Percentiles rank a stretch among this genome's conserved stretches.
phyloP scores from a whole-genome alignment of 2,329 filamentous ascomycete species.

The Penicillium griseofulvum region DNA sequence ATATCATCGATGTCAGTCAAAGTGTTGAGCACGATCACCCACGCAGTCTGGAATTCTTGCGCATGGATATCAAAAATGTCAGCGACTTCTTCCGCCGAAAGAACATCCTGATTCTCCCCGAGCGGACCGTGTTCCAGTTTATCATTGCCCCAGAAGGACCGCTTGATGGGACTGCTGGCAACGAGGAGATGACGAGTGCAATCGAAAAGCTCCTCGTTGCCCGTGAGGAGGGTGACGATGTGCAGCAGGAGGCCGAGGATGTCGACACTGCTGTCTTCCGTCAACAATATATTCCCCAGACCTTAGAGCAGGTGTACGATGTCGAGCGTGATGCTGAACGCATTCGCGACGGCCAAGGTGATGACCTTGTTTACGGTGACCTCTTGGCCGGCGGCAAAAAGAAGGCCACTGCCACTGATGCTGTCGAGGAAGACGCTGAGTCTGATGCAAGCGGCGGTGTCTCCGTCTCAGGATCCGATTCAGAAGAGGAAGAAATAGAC shows the following conservation, averaged over 20 bases:
- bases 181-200: slow-evolving; percentile 58
- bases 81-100: slow-evolving; percentile 88
- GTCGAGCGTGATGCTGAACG: slow-evolving; percentile 85
- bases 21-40: slow-evolving; percentile 97
- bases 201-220: slow-evolving; percentile 67
- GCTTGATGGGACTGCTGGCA: slow-evolving; percentile 30
- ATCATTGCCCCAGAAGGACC: slow-evolving; percentile 63
- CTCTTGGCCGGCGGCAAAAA: slow-evolving; percentile 67
- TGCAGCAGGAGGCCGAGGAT: slow-evolving; percentile 53
- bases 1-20: slow-evolving; percentile 96
- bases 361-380: slow-evolving; percentile 79
- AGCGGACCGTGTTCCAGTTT: slow-evolving; percentile 80
- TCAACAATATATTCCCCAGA: slow-evolving; percentile 95
- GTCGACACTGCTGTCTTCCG: slow-evolving; percentile 90
- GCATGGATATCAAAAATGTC: slow-evolving; percentile 98
- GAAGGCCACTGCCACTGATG: slow-evolving; percentile 24
- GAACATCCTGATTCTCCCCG: slow-evolving; percentile 75
- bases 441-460: slow-evolving; percentile 38
- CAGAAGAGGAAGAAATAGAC: slow-evolving; percentile 45
- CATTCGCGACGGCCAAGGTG: slow-evolving; percentile 69
- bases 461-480: slow-evolving; percentile 41
- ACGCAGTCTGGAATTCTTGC: slow-evolving; percentile 83
- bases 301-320: slow-evolving; percentile 92
- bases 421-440: slow-evolving; percentile 36
- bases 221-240: slow-evolving; percentile 51